Evolutionary conservation across 108 stramenopile genomes (phyloP), one percentile per base, ranked within the genome.

Genomic region (Nitzschia sp.): DNA sequence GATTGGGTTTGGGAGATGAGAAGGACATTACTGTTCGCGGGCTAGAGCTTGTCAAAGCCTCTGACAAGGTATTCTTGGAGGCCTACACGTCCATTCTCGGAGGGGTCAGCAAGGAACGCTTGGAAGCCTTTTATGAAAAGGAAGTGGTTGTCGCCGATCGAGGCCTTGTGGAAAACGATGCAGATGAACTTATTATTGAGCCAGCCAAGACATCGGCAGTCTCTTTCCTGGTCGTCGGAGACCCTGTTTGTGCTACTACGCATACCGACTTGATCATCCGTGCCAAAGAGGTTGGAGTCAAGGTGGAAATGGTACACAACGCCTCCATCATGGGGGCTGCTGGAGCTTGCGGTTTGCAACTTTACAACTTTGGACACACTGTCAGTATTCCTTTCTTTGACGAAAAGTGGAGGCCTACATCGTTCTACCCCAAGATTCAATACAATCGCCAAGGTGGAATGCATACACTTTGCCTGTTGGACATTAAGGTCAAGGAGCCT

Each of bases 271-370:
- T 98, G 22, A 92, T 96, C 67, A 69, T 98, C 29, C 83, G 98
- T 19, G 95, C 95, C 10, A 74, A 76, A 59, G 80, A 92, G 64
- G 56, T 68, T 20, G 88, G 84, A 26, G 80, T 90, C 40, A 61
- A 80, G 42, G 98, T 98, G 10, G 90, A 97, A 61, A 81, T 98
- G 44, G 88, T 99, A 12, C 98, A 98, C 79, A 99, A 99, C 81
- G 98, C 99, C 8, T 93, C 91, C 29, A 95, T 97, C 70, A 99
- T 99, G 99, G 96, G 95, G 17, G 99, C 98, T 7, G 97, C 88
- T 24, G 99, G 94, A 43, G 83, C 89, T 24, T 97, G 95, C 77
- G 99, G 99, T 6, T 77, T 99, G 70, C 97, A 97, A 72, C 73
- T 99, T 0, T 99, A 99, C 82, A 95, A 91, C 57, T 99, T 97